Percentiles rank a stretch among this genome's conserved stretches.
Conservation (phyloP, 768 basidiomycete genomes). For the Amyloporia xantha region DNA sequence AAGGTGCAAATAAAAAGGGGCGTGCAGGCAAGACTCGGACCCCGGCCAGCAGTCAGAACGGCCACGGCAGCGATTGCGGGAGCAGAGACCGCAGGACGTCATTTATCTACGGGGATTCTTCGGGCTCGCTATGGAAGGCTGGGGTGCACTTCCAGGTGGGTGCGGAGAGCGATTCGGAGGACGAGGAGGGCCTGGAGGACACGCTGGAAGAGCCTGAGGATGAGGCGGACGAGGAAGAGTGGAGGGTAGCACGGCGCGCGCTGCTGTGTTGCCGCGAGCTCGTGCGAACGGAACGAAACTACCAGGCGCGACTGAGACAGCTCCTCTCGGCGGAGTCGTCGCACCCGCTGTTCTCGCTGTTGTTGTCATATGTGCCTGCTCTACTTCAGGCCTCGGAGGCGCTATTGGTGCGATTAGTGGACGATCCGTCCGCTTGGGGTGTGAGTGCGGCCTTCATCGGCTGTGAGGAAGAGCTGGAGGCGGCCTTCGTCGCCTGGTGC, state of each 20-base stretch:
- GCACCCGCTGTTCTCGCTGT: constrained; percentile 42
- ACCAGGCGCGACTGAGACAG: constrained; percentile 32
- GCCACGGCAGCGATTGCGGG: constrained; percentile 11
- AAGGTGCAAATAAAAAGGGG: constrained; percentile 12
- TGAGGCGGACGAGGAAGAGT: constrained; percentile 23
- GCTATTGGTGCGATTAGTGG: constrained; percentile 44
- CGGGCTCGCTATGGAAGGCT: not conserved
- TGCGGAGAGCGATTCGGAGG: constrained; percentile 15
- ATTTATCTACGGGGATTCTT: constrained; percentile 12
- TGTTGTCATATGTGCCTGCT: constrained; percentile 44
- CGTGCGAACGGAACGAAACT: constrained; percentile 40
- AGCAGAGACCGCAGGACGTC: constrained; percentile 9
- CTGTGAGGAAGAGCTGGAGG: constrained; percentile 45
- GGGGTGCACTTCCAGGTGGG: constrained; percentile 14
- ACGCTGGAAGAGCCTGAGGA: constrained; percentile 8
- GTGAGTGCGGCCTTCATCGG: constrained; percentile 54
- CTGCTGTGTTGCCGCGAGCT: constrained; percentile 43
- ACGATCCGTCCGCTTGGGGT: constrained; percentile 61
- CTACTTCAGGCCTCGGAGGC: constrained; percentile 45
- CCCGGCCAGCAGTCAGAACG: constrained; percentile 9
- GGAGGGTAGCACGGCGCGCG: constrained; percentile 33
- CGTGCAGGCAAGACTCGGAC: not conserved
- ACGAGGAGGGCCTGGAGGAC: constrained; percentile 9
- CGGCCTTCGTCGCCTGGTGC: constrained; percentile 52
- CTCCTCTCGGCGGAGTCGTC: constrained; percentile 32